Base-by-base conservation (phyloP, 1,284 basidiomycete species). In the Cryptococcus depauperatus region DNA sequence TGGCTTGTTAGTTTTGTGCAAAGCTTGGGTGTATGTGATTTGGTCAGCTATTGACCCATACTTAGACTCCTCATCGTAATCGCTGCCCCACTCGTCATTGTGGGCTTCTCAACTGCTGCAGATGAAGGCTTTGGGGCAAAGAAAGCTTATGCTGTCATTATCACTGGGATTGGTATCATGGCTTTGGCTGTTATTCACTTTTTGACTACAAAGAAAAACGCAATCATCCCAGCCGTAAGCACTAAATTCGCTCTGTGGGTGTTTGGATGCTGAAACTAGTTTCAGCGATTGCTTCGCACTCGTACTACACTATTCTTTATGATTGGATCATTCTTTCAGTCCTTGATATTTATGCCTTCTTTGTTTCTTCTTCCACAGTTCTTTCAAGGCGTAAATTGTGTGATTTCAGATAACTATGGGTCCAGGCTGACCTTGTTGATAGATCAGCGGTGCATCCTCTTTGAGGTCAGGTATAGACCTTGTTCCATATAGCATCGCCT, bases 81-180 rank as follows among this genome's bases (percentile, higher is more conserved):
- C 1, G 84, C 84, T 0, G 78, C 87, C n/a, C 75, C 89, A 4
- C 79, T 82, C 43, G 62, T 95, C 14, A 76, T 95, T 13, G 73
- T 93, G 9, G 90, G 90, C 0, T 71, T 95, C 66, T 83, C 59
- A 37, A 62, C 54, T 46, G 71, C 61, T 2, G 61, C 68, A 11
- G 69, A 71, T 47, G 44, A 57, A 25, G 69, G 69, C 7, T 72
- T 70, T 48, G 41, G 48, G 30, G 27, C 54, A 61, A 26, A 79
- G 3, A 63, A 79, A 50, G 84, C 87, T 0, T 88, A 92, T 38
- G 77, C 78, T 1, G 75, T 84, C 3, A 74, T 95, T n/a, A 75
- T 75, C 1, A 71, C 85, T 41, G 91, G 91, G 9, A 70, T 73
- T 16, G 73, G 73, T 1, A 52, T 83, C 1, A 71, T 92, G 18